Base-by-base conservation (phyloP, 2,329 filamentous ascomycete species). In the Aspergillus persii region DNA sequence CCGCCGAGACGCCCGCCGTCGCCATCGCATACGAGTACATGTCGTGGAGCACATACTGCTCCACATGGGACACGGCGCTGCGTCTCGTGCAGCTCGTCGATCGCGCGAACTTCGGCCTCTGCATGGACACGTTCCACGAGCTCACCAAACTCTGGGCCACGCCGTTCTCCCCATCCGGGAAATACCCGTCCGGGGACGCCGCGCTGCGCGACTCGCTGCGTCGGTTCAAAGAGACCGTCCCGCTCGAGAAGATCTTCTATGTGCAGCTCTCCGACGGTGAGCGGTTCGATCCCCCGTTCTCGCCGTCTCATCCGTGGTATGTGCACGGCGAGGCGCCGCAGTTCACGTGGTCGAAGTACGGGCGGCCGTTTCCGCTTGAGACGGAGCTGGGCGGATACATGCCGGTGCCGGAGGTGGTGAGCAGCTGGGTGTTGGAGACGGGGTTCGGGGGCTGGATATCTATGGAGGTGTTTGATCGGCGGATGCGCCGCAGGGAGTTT, bases 81-180 rank as follows among this genome's bases (percentile, higher is more conserved):
- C 41, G 65, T 0, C 55, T 74, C 2, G 66, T 70, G 0, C 36
- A 69, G 5, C 51, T 60, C 0, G 74, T 77, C 1, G 50, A 72
- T 30, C 63, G 74, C 3, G 30, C 61, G 0, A 77, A 77, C 52
- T 78, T 77, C 50, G 74, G 75, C 0, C 59, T 76, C 0, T 77
- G 75, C 50, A 63, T 77, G 7, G 75, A 77, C 55, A 75, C 60
- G 0, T 77, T 76, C 58, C 76, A 77, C 53, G 62, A 72, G 12
- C 51, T 65, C 8, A 71, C 68, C 0, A 68, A 68, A 46, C 29
- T 76, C 6, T 77, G 73, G 74, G 74, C 62, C 0, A 69, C 71
- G 59, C 64, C 69, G 2, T 64, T 64, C 23, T 53, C 61, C 1
- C 3, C 47, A 0, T 66, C 63, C 1, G 74, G 75, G 0, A 57